Conservation (phyloP, 805 yeast species). For the Cyberlindnera saturnus region DNA sequence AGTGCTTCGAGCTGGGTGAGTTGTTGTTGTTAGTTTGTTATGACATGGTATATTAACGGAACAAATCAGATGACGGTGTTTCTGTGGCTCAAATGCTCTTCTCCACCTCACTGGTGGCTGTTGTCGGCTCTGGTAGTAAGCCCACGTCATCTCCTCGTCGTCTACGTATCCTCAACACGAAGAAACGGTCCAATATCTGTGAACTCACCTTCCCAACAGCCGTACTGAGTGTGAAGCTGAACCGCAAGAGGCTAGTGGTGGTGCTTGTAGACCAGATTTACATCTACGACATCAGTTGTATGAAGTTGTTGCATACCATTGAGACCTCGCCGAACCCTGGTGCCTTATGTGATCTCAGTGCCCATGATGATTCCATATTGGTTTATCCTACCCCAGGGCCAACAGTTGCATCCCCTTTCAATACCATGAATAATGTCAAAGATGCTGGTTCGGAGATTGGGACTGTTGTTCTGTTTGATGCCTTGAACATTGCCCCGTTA, state of each 20-base stretch:
- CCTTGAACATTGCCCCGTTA: conserved; percentile 64
- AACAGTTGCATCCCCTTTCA: conserved; percentile 15
- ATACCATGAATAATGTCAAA: neutral
- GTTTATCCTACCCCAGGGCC: conserved; percentile 49
- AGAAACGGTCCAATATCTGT: conserved; percentile 68
- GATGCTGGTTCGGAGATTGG: conserved; percentile 10
- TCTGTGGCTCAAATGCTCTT: conserved; percentile 84
- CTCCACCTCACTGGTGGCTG: conserved; percentile 77
- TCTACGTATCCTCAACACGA: conserved; percentile 63
- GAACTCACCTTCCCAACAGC: conserved; percentile 81
- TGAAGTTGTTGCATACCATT: conserved; percentile 70
- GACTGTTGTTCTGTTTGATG: conserved; percentile 68
- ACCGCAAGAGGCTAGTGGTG: conserved; percentile 76
- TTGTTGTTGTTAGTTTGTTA: neutral
- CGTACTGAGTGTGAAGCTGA: conserved; percentile 67
- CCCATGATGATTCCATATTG: conserved; percentile 43
- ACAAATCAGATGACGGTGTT: conserved; percentile 28
- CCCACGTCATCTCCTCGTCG: conserved; percentile 55
- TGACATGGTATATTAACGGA: neutral
- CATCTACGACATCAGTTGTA: conserved; percentile 85
- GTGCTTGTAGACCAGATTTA: conserved; percentile 75
- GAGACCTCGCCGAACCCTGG: conserved; percentile 46
- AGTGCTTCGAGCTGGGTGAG: conserved; percentile 45
- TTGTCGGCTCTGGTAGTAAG: conserved; percentile 73
- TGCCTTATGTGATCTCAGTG: conserved; percentile 26